Evolutionary conservation across 176 grass and related monocot genomes (phyloP), one percentile per base, ranked within the genome.

Genomic region (Juncus effusus): DNA sequence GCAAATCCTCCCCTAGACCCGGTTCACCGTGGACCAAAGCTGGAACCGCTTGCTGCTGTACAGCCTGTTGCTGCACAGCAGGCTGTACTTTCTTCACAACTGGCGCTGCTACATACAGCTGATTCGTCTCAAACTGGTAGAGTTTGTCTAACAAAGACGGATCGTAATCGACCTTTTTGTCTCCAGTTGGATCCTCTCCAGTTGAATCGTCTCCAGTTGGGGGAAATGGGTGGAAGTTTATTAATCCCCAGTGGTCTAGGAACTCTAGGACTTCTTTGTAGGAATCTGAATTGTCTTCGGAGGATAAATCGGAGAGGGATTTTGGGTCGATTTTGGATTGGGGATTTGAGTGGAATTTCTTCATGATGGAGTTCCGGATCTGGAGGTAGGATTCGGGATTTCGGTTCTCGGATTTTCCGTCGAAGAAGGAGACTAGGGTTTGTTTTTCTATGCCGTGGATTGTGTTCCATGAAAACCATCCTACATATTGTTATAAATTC

Each of bases 401-500:
- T 67, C 78, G 64, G 60, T 89, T 93, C 59, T 93, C 89, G 16
- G 78, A 99, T 74, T 99, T 93, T 7, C 83, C 95, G 61, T 82
- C 85, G 54, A 99, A 99, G 75, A 94, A 99, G 6, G 89, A 94
- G 69, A 84, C 68, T 72, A 99, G 10, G 5, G 66, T 90, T 80
- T 99, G 89, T 69, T 94, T 94, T 83, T 99, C 95, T 62, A 99
- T 73, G 54, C 74, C 70, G 75, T 94, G 83, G 56, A 85, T 90
- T 60, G 67, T 63, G 65, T 87, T 94, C 89, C 95, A 99, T 35
- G 95, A 90, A 82, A 99, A 99, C 95, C 95, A 99, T 74, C 95
- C 89, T 94, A 81, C 44, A 45, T 54, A 88, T 28, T 77, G 64
- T 87, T 76, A 82, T 4, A 75, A 69, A 11, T 10, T 28, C 54